These are phyloP conservation scores for Ambrosia artemisiifolia DNA, from an alignment of 129 eudicot genomes.

Conservation along the genomic window DNA sequence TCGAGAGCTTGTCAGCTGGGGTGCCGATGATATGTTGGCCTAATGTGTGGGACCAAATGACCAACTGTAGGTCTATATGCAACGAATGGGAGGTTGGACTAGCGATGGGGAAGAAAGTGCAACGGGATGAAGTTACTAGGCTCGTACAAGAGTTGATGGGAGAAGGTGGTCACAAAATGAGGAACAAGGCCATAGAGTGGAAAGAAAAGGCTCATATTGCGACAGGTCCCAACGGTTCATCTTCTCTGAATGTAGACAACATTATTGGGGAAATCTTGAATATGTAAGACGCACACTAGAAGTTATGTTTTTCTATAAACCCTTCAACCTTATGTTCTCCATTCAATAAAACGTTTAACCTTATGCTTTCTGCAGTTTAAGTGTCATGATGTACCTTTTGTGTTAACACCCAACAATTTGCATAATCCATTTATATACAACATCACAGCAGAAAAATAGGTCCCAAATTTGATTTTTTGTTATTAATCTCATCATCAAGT, in stretches of 20 bases:
- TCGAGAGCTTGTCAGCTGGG: conserved; percentile 16
- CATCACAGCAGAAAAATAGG: no score
- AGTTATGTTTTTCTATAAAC: no score
- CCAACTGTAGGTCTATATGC: conserved; percentile 13
- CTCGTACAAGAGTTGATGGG: conserved; percentile 18
- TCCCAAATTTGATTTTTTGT: no score
- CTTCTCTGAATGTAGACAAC: conserved; percentile 1
- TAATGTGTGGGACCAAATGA: background rate
- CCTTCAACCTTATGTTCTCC: no score
- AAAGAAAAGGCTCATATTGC: conserved; percentile 2
- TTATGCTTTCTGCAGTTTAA: no score
- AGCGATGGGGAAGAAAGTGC: background rate
- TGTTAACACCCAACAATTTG: no score
- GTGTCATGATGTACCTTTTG: no score
- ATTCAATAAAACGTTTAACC: no score
- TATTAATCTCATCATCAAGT: no score
- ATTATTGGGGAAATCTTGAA: conserved; percentile 3
- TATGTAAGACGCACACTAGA: no score
- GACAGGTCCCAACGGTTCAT: background rate
- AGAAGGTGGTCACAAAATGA: conserved; percentile 1
- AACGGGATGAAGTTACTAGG: background rate
- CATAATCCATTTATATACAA: no score
- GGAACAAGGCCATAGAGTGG: conserved; percentile 12
- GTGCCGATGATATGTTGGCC: conserved; percentile 23
- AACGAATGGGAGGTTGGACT: conserved; percentile 16